A percentile compares a stretch with the other conserved stretches of the same genome.
These are phyloP conservation scores for Penicillium decumbens DNA, from an alignment of 2,329 filamentous ascomycete species.

Conservation along the genomic window DNA sequence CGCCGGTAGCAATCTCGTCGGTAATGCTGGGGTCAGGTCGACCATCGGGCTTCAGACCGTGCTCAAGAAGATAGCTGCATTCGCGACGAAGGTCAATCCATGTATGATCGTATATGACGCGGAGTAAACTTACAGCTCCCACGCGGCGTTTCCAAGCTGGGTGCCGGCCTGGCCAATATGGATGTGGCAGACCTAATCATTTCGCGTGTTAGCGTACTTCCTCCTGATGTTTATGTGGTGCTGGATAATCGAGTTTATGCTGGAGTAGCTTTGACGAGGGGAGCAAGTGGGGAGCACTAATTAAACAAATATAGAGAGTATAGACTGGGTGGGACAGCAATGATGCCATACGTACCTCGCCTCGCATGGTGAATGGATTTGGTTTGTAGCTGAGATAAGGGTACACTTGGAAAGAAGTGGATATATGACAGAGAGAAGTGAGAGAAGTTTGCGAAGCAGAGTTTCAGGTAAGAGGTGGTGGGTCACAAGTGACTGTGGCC, in stretches of 20 bases:
- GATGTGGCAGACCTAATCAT: conserved; percentile 57
- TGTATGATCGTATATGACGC: conserved; percentile 17
- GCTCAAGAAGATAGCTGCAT: conserved; percentile 60
- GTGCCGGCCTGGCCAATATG: conserved; percentile 65
- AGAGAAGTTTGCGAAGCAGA: neutral
- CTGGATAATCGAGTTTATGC: no score
- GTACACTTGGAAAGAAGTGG: no score
- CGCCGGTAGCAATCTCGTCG: conserved; percentile 50
- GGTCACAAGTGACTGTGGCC: no score
- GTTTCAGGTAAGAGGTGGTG: neutral
- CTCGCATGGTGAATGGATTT: conserved; percentile 29
- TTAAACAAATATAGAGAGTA: no score
- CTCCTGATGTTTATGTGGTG: neutral
- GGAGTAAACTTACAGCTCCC: conserved; percentile 58
- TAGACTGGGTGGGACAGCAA: no score
- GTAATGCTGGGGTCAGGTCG: conserved; percentile 53
- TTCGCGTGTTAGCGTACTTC: conserved; percentile 9
- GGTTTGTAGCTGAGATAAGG: neutral
- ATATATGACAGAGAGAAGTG: no score
- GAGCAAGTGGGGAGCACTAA: no score
- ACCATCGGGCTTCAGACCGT: conserved; percentile 59
- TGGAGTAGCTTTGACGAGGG: conserved; percentile 16
- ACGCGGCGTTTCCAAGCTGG: conserved; percentile 64
- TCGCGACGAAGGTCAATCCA: neutral
- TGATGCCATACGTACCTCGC: conserved; percentile 29